These are phyloP conservation scores for Stagonosporopsis rhizophila DNA, from an alignment of 2,329 filamentous ascomycete species.

Conservation along the genomic window DNA sequence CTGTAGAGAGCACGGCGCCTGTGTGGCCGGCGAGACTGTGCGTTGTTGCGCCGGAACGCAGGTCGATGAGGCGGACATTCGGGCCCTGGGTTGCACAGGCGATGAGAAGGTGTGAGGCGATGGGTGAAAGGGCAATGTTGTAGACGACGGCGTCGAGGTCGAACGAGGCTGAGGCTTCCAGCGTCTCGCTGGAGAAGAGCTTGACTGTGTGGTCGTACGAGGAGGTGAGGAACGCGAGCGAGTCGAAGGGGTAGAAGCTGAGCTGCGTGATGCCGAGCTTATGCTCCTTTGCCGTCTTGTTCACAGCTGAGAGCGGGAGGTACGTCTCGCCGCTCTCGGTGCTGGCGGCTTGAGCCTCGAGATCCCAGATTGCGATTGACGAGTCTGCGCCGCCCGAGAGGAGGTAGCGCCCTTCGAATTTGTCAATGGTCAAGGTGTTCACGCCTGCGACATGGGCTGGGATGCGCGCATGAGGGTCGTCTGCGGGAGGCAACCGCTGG, in stretches of 20 bases:
- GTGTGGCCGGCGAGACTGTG: constrained; percentile 59
- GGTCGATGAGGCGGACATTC: constrained; percentile 81
- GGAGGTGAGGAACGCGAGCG: constrained; percentile 75
- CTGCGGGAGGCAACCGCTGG: constrained; percentile 58
- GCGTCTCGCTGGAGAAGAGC: constrained; percentile 72
- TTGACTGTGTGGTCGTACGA: constrained; percentile 81
- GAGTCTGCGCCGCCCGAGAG: constrained; percentile 87
- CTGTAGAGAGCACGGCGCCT: constrained; percentile 65
- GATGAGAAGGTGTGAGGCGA: constrained; percentile 77
- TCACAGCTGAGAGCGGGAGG: constrained; percentile 37
- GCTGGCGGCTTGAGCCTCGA: constrained; percentile 59
- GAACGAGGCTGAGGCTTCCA: constrained; percentile 70
- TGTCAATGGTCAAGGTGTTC: constrained; percentile 79
- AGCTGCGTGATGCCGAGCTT: constrained; percentile 78
- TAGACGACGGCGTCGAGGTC: constrained; percentile 73
- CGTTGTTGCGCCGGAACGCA: constrained; percentile 77
- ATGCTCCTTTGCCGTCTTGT: constrained; percentile 54
- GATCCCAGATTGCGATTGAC: constrained; percentile 85
- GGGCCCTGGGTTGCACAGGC: constrained; percentile 89
- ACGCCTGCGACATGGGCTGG: constrained; percentile 80
- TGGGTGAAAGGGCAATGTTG: constrained; percentile 77
- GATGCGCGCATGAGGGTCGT: constrained; percentile 49
- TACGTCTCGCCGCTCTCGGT: constrained; percentile 27
- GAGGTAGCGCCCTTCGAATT: constrained; percentile 79
- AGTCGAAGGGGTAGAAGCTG: constrained; percentile 80